Evolutionary conservation across 1,284 basidiomycete species (phyloP), one percentile per base, ranked within the genome.

Genomic region (Marasmius tenuissimus): DNA sequence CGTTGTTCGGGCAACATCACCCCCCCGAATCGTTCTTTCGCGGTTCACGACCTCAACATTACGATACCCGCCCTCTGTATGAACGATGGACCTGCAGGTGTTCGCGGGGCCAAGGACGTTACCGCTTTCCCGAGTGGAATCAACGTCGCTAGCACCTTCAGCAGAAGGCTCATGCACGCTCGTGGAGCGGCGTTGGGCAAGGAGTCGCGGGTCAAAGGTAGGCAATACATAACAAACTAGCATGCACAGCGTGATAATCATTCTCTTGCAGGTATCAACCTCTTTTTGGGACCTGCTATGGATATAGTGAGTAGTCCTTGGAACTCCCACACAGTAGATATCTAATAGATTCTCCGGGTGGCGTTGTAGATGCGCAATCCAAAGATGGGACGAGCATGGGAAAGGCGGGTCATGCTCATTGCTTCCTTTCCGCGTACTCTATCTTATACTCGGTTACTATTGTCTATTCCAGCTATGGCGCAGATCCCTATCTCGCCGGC

Each of bases 121-220:
- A 84, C 80, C 12, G 77, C 82, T 0, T 86, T 85, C 62, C 84
- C 85, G 3, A 72, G 81, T 3, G 84, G 80, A 3, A 80, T 88
- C 61, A 85, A 84, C 35, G 71, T 74, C n/a, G 85, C 82, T 4
- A 76, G 81, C 16, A 85, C 82, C 37, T 86, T 82, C 65, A 81
- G 79, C 66, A 71, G 77, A 11, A 78, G 83, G 69, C 81, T 83
- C 71, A 87, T 82, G 71, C 81, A 74, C 34, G 81, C 79, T 20
- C 82, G 92, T 61, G 93, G 89, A 4, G 73, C 81, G 3, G 91
- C 91, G 0, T 77, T 94, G 64, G 93, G 87, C 4, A 76, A 86
- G 57, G 92, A 95, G 74, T 88, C 87, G 72, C 78, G 84, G 49
- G 84, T 81, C 27, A 93, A 94, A 73, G 93, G 93, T 33, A 82